Conservation (phyloP, 176 grass and related monocot genomes). For the Oryza coarctata region DNA sequence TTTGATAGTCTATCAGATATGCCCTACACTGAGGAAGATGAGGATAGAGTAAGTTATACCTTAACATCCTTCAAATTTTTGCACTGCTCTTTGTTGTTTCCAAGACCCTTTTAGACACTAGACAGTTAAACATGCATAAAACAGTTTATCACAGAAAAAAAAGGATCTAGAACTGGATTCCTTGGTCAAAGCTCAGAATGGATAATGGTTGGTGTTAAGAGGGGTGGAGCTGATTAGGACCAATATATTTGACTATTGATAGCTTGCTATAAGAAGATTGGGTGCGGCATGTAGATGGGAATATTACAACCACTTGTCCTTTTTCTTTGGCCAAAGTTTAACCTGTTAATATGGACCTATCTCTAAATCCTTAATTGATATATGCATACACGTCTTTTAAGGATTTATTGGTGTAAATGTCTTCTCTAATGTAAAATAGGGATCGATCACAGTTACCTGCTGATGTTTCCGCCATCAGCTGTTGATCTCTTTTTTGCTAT, state of each 20-base stretch:
- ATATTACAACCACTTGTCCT: not conserved
- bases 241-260: not conserved
- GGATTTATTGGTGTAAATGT: not conserved
- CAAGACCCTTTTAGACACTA: not conserved
- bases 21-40: constrained; percentile 79
- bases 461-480: not conserved
- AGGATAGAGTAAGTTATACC: constrained; percentile 79
- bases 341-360: not conserved
- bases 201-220: constrained; percentile 4
- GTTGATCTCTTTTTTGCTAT: not conserved
- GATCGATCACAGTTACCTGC: constrained; percentile 4
- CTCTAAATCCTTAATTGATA: not conserved
- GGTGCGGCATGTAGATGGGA: not conserved
- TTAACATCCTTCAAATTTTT: constrained; percentile 13
- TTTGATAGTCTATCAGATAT: constrained; percentile 76
- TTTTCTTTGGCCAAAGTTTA: not conserved
- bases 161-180: not conserved
- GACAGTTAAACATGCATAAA: constrained; percentile 4
- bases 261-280: not conserved
- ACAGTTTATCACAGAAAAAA: not conserved
- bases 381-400: not conserved
- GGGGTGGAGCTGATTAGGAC: not conserved
- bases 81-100: not conserved
- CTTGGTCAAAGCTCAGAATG: not conserved
- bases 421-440: not conserved